Percentiles rank a stretch among this genome's conserved stretches.
These are phyloP conservation scores for Halenospora varia DNA, from an alignment of 495 filamentous ascomycete genomes.

Conservation along the genomic window DNA sequence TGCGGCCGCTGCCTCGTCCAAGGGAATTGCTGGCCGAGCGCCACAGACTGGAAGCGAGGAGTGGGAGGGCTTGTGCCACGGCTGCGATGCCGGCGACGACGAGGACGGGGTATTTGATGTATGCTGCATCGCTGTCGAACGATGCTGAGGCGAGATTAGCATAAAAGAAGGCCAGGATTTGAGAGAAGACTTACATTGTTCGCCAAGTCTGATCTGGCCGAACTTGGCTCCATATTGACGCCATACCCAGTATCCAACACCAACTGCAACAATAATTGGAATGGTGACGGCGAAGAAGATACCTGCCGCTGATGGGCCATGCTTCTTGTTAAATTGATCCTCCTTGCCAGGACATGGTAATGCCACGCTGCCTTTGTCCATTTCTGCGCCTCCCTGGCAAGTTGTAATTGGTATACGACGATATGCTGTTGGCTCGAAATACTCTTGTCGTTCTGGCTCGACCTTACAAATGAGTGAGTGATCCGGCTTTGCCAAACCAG, in stretches of 20 bases:
- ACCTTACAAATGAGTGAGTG: constrained; percentile 59
- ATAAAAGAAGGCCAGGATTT: neutral
- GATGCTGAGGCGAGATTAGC: constrained; percentile 27
- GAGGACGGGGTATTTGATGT: constrained; percentile 74
- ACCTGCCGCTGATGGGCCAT: constrained; percentile 65
- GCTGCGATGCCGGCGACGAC: constrained; percentile 74
- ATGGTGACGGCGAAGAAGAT: constrained; percentile 83
- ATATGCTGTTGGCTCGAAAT: constrained; percentile 79
- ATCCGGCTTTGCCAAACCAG: constrained; percentile 63
- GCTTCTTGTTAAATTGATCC: constrained; percentile 68
- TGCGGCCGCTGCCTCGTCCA: constrained; percentile 48
- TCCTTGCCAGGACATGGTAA: constrained; percentile 72
- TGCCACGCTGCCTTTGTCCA: constrained; percentile 52
- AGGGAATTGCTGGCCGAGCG: constrained; percentile 47
- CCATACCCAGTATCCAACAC: constrained; percentile 81
- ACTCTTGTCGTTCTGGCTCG: constrained; percentile 64
- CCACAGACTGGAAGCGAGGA: constrained; percentile 64
- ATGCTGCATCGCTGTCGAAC: constrained; percentile 61
- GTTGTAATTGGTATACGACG: constrained; percentile 87
- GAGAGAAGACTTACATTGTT: constrained; percentile 35
- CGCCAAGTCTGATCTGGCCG: constrained; percentile 81
- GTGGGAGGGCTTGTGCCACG: constrained; percentile 67
- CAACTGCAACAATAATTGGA: constrained; percentile 63
- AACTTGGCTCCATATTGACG: constrained; percentile 85
- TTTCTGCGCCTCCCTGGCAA: constrained; percentile 66